Evolutionary conservation across 2,329 filamentous ascomycete species (phyloP).

Genomic region (Aspergillus felis): DNA sequence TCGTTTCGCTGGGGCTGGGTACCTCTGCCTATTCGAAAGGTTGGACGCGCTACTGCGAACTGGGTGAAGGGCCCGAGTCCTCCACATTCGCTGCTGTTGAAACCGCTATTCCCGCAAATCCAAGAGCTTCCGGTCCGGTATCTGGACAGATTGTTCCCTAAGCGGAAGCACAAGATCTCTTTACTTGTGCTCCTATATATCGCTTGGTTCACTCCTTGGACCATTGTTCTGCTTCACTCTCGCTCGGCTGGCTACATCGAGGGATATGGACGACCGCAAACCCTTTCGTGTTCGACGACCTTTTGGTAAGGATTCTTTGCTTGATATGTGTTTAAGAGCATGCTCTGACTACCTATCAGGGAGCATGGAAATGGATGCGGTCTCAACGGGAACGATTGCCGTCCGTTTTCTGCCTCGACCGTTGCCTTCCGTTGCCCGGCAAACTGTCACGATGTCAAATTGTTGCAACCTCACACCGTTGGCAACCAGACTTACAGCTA

Average conservation of each 20-base stretch:
- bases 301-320: constrained; percentile 37
- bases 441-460: constrained; percentile 45
- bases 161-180: constrained; percentile 42
- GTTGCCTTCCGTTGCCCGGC: constrained; percentile 56
- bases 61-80: constrained; percentile 49
- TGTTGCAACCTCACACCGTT: constrained; percentile 50
- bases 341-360: constrained; percentile 24
- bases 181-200: constrained; percentile 43
- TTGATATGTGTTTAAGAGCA: neutral
- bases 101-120: constrained; percentile 43
- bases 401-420: constrained; percentile 50
- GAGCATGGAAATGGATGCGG: constrained; percentile 47
- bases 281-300: constrained; percentile 44
- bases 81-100: constrained; percentile 43
- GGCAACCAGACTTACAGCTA: constrained; percentile 52
- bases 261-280: constrained; percentile 44
- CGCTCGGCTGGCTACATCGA: constrained; percentile 46
- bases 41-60: constrained; percentile 37
- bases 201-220: constrained; percentile 47
- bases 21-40: constrained; percentile 43
- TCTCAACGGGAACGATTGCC: constrained; percentile 53
- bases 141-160: constrained; percentile 43
- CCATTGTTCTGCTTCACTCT: constrained; percentile 43
- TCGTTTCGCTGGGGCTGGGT: constrained; percentile 48
- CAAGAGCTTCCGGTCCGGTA: constrained; percentile 45